Evolutionary conservation across 495 filamentous ascomycete species (phyloP).

Genomic region (Jackrogersella multiformis): DNA sequence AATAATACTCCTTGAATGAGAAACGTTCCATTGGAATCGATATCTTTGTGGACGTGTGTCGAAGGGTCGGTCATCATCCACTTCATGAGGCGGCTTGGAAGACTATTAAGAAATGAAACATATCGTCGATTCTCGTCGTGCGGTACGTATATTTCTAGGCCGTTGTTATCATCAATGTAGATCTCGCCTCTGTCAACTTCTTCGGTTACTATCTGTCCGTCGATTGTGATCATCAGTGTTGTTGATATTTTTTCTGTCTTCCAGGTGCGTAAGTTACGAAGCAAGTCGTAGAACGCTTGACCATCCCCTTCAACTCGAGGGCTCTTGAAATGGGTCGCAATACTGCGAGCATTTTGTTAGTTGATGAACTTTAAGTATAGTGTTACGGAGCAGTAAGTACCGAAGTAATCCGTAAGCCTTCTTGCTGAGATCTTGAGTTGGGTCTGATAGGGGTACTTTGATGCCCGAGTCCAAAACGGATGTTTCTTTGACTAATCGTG

Average conservation of each 20-base stretch:
- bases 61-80: slow-evolving; percentile 51
- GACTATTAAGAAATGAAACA: slow-evolving; percentile 44
- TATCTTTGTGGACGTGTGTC: slow-evolving; percentile 28
- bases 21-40: neutral
- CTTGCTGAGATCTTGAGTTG: slow-evolving; percentile 39
- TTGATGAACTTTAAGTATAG: neutral
- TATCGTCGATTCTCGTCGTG: slow-evolving; percentile 44
- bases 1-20: slow-evolving; percentile 10
- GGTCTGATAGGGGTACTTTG: slow-evolving; percentile 33
- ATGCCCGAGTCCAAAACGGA: slow-evolving; percentile 39
- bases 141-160: slow-evolving; percentile 53
- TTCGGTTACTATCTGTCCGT: slow-evolving; percentile 38
- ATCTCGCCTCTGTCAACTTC: slow-evolving; percentile 37
- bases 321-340: slow-evolving; percentile 50
- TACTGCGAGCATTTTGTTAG: slow-evolving; percentile 32
- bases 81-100: slow-evolving; percentile 45
- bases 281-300: slow-evolving; percentile 42
- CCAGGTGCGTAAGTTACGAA: slow-evolving; percentile 37
- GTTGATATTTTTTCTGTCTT: slow-evolving; percentile 49
- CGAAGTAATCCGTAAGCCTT: slow-evolving; percentile 54
- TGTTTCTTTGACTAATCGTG: slow-evolving; percentile 48
- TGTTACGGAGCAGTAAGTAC: slow-evolving; percentile 28
- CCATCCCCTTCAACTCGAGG: slow-evolving; percentile 35
- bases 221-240: slow-evolving; percentile 38
- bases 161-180: slow-evolving; percentile 45